Base-by-base conservation (phyloP, 1,284 basidiomycete genomes). In the Mycosarcoma mackinlayi region DNA sequence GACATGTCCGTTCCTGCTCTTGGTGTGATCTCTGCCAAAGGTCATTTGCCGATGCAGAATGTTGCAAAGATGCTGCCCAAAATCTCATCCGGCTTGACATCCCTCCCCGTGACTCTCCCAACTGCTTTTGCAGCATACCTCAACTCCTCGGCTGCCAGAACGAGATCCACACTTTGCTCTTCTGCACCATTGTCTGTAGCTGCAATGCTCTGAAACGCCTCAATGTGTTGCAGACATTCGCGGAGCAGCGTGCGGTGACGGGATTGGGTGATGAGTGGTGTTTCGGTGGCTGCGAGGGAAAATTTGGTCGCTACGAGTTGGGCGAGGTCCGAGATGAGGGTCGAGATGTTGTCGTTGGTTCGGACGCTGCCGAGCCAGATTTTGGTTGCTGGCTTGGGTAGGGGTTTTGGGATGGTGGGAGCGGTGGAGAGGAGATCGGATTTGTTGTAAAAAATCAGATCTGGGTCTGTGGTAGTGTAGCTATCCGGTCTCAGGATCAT, bases 91-190 rank as follows among this genome's bases (percentile, higher is more conserved):
- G 27, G 89, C 87, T 48, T 88, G 87, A 61, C 91, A 87, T 23
- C 86, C 79, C 51, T 57, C 2, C 92, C 92, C 4, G 90, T 89
- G 16, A 94, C 87, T 59, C 88, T 88, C 1, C 91, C 92, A n/a
- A 94, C 86, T 6, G 91, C 88, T 56, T 87, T 87, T 0, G 90
- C 89, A 3, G 92, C 92, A 78, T 92, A 92, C 19, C 92, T 87
- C 33, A 94, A 85, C 77, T 93, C 91, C 80, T 94, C 93, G 0
- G 92, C 92, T 3, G 88, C 91, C 10, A 91, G 81, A 2, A 93
- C 91, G 5, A 93, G 84, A 58, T 92, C 89, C 11, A 52, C 21
- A 13, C 41, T 24, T n/a, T 28, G n/a, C 31, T 89, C 80, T 5
- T 89, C 83, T 76, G n/a, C n/a, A n/a, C n/a, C n/a, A n/a, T n/a